Percentiles rank a stretch among this genome's conserved stretches.
Conservation (phyloP, 306 rosid genomes). For the Castanea sativa region DNA sequence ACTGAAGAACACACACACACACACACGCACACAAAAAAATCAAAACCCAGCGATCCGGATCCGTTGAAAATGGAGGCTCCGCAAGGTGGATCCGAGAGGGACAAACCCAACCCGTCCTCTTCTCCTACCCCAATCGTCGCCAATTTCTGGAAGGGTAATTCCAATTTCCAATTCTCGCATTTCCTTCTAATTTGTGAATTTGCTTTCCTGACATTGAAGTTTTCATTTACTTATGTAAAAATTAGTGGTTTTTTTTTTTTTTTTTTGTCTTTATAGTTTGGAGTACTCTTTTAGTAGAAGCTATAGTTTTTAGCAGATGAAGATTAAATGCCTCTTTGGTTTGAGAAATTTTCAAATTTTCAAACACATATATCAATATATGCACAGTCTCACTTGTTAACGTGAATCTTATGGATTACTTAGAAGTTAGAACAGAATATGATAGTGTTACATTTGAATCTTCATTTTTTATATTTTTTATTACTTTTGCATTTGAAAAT, state of each 20-base stretch:
- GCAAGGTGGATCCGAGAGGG: constrained; percentile 70
- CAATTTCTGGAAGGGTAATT: constrained; percentile 83
- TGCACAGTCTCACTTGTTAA: background rate
- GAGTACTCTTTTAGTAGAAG: background rate
- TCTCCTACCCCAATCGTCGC: constrained; percentile 79
- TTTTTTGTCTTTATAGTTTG: background rate
- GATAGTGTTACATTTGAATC: background rate
- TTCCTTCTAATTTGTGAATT: too few relatives aligned
- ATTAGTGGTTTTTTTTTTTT: too few relatives aligned
- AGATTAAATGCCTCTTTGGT: too few relatives aligned
- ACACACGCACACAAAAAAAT: background rate
- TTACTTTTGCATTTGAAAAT: background rate
- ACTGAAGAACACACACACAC: background rate
- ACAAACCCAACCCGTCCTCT: constrained; percentile 56
- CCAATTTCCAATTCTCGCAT: background rate
- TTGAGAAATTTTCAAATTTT: too few relatives aligned
- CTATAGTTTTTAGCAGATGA: background rate
- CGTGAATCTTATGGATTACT: background rate
- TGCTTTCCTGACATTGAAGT: background rate
- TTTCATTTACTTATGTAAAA: constrained; percentile 7
- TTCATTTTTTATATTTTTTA: background rate
- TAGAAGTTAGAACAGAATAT: background rate
- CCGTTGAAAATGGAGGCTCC: constrained; percentile 55
- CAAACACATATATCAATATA: background rate
- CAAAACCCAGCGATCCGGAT: constrained; percentile 16